These are phyloP conservation scores for Penstemon davidsonii DNA, from an alignment of 257 asterid species.

Conservation along the genomic window DNA sequence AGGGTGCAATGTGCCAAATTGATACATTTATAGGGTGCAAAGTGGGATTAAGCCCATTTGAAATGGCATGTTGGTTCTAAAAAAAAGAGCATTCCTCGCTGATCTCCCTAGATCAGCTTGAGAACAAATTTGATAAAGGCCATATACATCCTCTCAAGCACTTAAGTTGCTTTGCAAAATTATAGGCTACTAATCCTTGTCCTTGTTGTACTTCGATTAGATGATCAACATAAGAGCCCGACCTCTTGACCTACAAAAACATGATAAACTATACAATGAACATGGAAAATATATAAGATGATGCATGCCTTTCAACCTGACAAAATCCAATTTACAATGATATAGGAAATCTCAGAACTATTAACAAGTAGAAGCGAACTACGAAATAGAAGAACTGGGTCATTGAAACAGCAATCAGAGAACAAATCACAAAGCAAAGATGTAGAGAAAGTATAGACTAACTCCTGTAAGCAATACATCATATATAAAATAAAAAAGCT, in stretches of 20 bases:
- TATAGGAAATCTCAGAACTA: not conserved
- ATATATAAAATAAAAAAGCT: not conserved
- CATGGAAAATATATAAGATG: not conserved
- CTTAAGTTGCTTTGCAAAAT: conserved; percentile 54
- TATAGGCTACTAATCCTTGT: conserved; percentile 74
- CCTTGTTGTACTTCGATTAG: conserved; percentile 87
- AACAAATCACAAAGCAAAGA: not conserved
- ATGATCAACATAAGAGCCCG: conserved; percentile 74
- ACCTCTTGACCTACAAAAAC: conserved; percentile 57
- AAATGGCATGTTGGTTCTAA: conserved; percentile 53
- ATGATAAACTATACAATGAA: not conserved
- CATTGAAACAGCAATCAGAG: not conserved
- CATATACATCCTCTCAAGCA: conserved; percentile 51
- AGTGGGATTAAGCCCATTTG: too few species aligned
- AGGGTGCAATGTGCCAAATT: too few species aligned
- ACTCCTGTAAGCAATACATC: not conserved
- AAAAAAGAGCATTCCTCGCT: conserved; percentile 28
- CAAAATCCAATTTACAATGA: not conserved
- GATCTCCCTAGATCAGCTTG: conserved; percentile 34
- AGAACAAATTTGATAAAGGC: conserved; percentile 65
- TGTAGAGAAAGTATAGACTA: not conserved
- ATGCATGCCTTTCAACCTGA: not conserved
- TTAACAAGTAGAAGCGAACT: not conserved
- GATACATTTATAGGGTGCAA: too few species aligned
- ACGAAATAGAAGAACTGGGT: too few species aligned